Evolutionary conservation across 164 flowering plant genomes (phyloP), one percentile per base, ranked within the genome.

Genomic region (Litsea cubeba): DNA sequence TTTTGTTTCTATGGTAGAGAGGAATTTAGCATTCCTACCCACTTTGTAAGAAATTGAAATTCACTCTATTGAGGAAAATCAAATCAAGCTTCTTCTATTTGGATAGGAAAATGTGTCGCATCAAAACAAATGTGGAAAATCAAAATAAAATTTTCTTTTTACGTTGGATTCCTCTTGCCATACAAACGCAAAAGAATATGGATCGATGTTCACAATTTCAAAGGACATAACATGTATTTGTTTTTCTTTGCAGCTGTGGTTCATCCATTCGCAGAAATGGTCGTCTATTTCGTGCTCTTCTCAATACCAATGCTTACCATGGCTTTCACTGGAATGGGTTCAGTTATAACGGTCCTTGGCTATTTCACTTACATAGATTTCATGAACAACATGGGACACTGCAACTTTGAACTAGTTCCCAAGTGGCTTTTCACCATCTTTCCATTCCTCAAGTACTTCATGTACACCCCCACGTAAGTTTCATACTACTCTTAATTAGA

Each of bases 391-490:
- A 40, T 86, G 82, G 91, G 91, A 0, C 91, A 88, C 60, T 88
- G 91, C 81, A 88, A 88, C 72, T 88, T 86, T 60, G 91, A 88
- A 81, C 72, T 85, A 12, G 72, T 88, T 32, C 91, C 91, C 0
- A 75, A 76, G 3, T 50, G 76, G 75, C 51, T 80, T 50, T 86
- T 88, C 76, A 22, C 78, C 25, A 2, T 76, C 4, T 81, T 84
- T 64, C 89, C 91, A 1, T 79, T 77, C 12, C 85, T 88, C 83
- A 87, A 87, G 81, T 88, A 88, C 70, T 51, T 88, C 69, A 81
- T 88, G 85, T 87, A 88, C 72, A 85, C 91, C 11, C 91, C 91
- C 20, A 82, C 89, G 89, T 88, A 85, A 84, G 91, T 87, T 85
- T 40, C 46, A 40, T 40, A 8, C 2, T 40, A 87, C 46, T 7